Evolutionary conservation across 192 early-diverging fungal genomes (phyloP), one percentile per base, ranked within the genome.

Genomic region (Backusella tuberculispora): DNA sequence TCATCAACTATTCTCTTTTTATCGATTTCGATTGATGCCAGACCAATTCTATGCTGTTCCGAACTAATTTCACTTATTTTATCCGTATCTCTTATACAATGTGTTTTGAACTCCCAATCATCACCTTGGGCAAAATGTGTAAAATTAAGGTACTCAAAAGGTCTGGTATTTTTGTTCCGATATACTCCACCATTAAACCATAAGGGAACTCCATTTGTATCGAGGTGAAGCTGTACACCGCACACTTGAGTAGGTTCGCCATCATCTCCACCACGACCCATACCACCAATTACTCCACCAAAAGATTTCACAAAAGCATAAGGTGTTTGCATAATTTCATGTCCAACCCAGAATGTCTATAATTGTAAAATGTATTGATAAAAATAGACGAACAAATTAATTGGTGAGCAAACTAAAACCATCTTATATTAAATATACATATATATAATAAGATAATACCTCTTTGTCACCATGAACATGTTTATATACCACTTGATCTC

Each of bases 401-500:
- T 42, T 67, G 37, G 41, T 67, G 5, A 66, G 13, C 19, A 43
- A 38, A 14, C 29, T 42, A 67, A 42, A 34, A 67, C 66, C 66
- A 38, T 8, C 38, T 37, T 40, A 4, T 67, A 67, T 67, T 29
- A 8, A 76, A 78, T 1, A 83, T 84, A n/a, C n/a, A n/a, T n/a
- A n/a, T n/a, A n/a, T n/a, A n/a, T n/a, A n/a, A 29, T 79, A 74
- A 88, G 86, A 90, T 21, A 84, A 87, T 9, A 85, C 85, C 73
- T 91, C 90, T 64, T 91, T 91, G 75, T 91, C 90, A 9, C 89
- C 88, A 69, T 85, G 83, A 29, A 85, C 80, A 24, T 81, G 45
- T 3, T 69, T 60, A 69, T 88, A 88, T 0, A 66, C 76, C 19
- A 87, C 72, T 7, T 78, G 48, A 38, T 87, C 83, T n/a, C 86